Base-by-base conservation (phyloP, 1,139 yeast species). In the Suhomyces taliae region DNA sequence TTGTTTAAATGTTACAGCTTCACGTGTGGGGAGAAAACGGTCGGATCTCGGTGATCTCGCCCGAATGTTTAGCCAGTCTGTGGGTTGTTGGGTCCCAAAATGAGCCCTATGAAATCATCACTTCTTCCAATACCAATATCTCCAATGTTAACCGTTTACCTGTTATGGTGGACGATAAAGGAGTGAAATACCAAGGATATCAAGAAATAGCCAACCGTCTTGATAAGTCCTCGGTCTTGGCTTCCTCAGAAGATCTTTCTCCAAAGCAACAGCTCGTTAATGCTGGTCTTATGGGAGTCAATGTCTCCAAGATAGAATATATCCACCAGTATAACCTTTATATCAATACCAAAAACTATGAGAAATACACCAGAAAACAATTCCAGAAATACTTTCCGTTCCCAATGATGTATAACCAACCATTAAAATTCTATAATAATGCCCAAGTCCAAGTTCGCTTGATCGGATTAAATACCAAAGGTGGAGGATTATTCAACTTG, bases 381-480 rank as follows among this genome's bases (percentile, higher is more conserved):
- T 84, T 86, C 60, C 71, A 79, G 34, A 56, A 68, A 4, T 74
- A 82, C 52, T 69, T 88, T 34, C 89, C 93, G 3, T 89, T 89
- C 66, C 96, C 96, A 6, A 82, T 88, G 85, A 91, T 89, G 79
- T 89, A 88, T 64, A 83, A 83, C 51, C 83, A 87, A 37, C 90
- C 96, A 0, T 60, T 85, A 47, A 71, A 73, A 40, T 76, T 79
- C 51, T 73, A 79, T 56, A 61, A 70, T 34, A 54, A 62, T 14
- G 90, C 93, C 51, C 62, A 69, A 58, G 59, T 69, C 57, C 59
- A 81, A 78, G 70, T 70, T 51, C 48, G 64, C 45, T 40, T 62
- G 12, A 54, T 70, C 11, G 83, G 83, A 1, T 61, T 79, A 34
- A 63, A 69, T 6, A 52, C 62, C 6, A 66, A 62, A 33, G 64